These are phyloP conservation scores for Penicillium sp. DNA, from an alignment of 2,329 filamentous ascomycete species.

Conservation along the genomic window DNA sequence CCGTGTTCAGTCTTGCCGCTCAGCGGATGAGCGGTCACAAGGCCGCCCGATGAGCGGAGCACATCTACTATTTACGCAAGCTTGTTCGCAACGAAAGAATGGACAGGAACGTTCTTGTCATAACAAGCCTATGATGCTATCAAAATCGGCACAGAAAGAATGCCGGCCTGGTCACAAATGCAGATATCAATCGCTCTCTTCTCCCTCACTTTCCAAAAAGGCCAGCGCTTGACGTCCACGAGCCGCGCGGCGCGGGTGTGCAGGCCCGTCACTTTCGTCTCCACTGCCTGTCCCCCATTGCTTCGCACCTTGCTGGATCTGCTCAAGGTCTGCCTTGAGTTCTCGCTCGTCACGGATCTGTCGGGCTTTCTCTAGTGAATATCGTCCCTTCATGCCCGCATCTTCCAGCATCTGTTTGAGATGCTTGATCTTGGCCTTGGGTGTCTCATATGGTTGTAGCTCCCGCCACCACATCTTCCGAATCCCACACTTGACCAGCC, in stretches of 20 bases:
- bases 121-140: constrained; percentile 12
- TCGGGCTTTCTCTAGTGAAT: constrained; percentile 78
- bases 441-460: constrained; percentile 73
- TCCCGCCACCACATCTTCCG: constrained; percentile 90
- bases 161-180: not conserved
- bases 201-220: constrained; percentile 71
- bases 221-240: constrained; percentile 51
- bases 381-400: constrained; percentile 84
- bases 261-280: constrained; percentile 45
- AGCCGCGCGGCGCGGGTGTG: constrained; percentile 44
- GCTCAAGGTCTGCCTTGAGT: constrained; percentile 79
- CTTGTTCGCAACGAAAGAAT: not conserved
- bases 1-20: constrained; percentile 89
- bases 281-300: constrained; percentile 68
- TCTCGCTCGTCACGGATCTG: constrained; percentile 88
- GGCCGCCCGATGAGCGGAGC: constrained; percentile 37
- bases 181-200: constrained; percentile 56
- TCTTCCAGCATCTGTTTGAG: constrained; percentile 78
- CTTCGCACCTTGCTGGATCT: constrained; percentile 78
- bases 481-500: constrained; percentile 86
- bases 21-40: constrained; percentile 70
- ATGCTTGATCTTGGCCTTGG: constrained; percentile 79
- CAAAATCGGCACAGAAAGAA: not conserved
- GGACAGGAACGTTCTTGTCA: constrained; percentile 12
- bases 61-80: not conserved